These are phyloP conservation scores for Didymella pinodella DNA, from an alignment of 2,329 filamentous ascomycete genomes.

Conservation along the genomic window DNA sequence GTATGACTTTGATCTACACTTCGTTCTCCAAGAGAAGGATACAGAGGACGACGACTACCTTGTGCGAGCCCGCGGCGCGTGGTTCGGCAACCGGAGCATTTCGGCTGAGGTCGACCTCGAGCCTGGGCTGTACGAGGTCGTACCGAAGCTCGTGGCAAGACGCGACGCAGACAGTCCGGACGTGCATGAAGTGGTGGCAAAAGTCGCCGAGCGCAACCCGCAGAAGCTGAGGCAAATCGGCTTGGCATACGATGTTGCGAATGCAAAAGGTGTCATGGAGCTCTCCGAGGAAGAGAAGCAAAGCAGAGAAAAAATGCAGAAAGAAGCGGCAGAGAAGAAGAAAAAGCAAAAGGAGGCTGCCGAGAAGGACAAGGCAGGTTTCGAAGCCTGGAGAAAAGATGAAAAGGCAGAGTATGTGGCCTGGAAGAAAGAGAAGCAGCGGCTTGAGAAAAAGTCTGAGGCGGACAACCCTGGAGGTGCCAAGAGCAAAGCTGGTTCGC, in stretches of 20 bases:
- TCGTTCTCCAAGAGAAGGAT: conserved; percentile 63
- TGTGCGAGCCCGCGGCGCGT: conserved; percentile 59
- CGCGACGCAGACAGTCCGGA: conserved; percentile 58
- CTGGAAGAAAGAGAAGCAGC: conserved; percentile 33
- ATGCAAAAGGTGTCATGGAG: conserved; percentile 66
- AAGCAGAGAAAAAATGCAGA: conserved; percentile 50
- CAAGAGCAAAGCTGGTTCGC: background rate
- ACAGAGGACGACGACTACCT: conserved; percentile 60
- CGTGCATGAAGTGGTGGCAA: conserved; percentile 69
- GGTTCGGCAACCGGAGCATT: conserved; percentile 72
- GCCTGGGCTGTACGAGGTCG: conserved; percentile 75
- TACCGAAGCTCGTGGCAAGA: conserved; percentile 74
- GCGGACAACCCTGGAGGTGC: background rate
- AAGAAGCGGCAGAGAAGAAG: conserved; percentile 43
- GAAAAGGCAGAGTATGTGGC: conserved; percentile 35
- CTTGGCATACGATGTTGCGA: conserved; percentile 73
- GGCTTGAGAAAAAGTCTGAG: conserved; percentile 7
- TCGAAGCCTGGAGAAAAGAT: conserved; percentile 48
- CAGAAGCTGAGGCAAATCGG: conserved; percentile 69
- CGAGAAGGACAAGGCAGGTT: conserved; percentile 44
- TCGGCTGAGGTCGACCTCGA: conserved; percentile 78
- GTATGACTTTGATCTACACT: conserved; percentile 65
- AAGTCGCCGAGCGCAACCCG: conserved; percentile 50
- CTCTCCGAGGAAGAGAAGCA: conserved; percentile 58
- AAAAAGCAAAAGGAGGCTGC: conserved; percentile 39